Percentiles rank a stretch among this genome's conserved stretches.
phyloP scores from a whole-genome alignment of 805 yeast species.

The Lipomyces mesembrius region DNA sequence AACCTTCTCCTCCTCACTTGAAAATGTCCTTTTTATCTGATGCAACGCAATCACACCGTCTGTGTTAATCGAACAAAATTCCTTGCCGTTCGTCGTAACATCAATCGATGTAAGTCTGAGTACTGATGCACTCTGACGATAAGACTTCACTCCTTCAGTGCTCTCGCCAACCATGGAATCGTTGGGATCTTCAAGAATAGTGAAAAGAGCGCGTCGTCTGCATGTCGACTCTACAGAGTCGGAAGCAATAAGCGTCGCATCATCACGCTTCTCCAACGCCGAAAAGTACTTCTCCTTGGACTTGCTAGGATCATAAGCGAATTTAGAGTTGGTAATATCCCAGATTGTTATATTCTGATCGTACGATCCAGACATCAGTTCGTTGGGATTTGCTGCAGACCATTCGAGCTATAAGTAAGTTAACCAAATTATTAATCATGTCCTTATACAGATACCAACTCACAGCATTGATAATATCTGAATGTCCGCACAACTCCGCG shows the following conservation, averaged over 20 bases:
- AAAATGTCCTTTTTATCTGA: constrained; percentile 11
- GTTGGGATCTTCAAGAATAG: constrained; percentile 32
- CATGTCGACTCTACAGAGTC: constrained; percentile 19
- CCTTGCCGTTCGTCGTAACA: constrained; percentile 12
- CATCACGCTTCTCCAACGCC: constrained; percentile 20
- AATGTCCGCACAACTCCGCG: constrained; percentile 60
- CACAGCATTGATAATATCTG: constrained; percentile 58
- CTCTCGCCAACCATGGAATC: constrained; percentile 10
- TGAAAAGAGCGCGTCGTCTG: constrained; percentile 26
- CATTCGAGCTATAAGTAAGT: constrained; percentile 15
- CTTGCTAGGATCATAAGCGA: constrained; percentile 26
- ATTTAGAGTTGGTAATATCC: constrained; percentile 50
- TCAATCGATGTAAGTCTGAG: constrained; percentile 21
- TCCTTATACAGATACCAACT: constrained; percentile 55
- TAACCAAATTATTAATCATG: not conserved
- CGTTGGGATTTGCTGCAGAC: constrained; percentile 48
- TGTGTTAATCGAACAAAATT: constrained; percentile 29
- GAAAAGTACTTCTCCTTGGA: constrained; percentile 29
- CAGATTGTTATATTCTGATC: constrained; percentile 74
- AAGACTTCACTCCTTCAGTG: constrained; percentile 26
- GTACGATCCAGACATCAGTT: constrained; percentile 61
- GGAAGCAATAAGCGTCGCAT: constrained; percentile 18
- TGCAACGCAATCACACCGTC: constrained; percentile 28
- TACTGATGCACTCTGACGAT: constrained; percentile 25
- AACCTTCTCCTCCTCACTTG: constrained; percentile 8